These are phyloP conservation scores for Plasmodium adleri DNA, from an alignment of 169 alveolate genomes.

Conservation along the genomic window DNA sequence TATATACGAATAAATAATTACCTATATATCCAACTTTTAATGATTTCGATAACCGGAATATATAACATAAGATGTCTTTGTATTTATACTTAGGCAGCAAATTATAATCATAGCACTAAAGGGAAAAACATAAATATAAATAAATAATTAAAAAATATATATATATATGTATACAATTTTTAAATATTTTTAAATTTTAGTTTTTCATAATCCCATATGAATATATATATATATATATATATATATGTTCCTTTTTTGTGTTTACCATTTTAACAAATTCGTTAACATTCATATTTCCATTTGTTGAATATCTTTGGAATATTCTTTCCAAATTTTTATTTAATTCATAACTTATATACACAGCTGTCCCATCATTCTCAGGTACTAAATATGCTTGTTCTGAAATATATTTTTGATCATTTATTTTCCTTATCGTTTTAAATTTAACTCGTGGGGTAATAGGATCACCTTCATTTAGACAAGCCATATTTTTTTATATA, in stretches of 20 bases:
- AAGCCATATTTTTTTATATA: slow-evolving; percentile 44
- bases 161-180: slow-evolving; percentile 5
- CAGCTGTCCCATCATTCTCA: slow-evolving; percentile 53
- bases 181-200: neutral
- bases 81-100: slow-evolving; percentile 51
- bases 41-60: slow-evolving; percentile 35
- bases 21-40: slow-evolving; percentile 40
- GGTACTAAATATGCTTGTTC: slow-evolving; percentile 73
- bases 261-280: slow-evolving; percentile 55
- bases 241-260: neutral
- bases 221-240: neutral
- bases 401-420: slow-evolving; percentile 38
- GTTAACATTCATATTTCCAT: slow-evolving; percentile 62
- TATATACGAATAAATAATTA: neutral
- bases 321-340: slow-evolving; percentile 46
- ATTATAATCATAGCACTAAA: slow-evolving; percentile 62
- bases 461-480: slow-evolving; percentile 49
- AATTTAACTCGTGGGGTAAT: slow-evolving; percentile 45
- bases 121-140: slow-evolving; percentile 3
- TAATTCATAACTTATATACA: slow-evolving; percentile 64
- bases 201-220: neutral
- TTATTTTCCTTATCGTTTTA: slow-evolving; percentile 45
- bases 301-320: slow-evolving; percentile 52
- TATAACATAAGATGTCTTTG: slow-evolving; percentile 40
- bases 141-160: neutral